Percentiles rank a stretch among this genome's conserved stretches.
Evolutionary conservation across 768 basidiomycete species (phyloP).

Genomic region (Boletus subcaerulescens): DNA sequence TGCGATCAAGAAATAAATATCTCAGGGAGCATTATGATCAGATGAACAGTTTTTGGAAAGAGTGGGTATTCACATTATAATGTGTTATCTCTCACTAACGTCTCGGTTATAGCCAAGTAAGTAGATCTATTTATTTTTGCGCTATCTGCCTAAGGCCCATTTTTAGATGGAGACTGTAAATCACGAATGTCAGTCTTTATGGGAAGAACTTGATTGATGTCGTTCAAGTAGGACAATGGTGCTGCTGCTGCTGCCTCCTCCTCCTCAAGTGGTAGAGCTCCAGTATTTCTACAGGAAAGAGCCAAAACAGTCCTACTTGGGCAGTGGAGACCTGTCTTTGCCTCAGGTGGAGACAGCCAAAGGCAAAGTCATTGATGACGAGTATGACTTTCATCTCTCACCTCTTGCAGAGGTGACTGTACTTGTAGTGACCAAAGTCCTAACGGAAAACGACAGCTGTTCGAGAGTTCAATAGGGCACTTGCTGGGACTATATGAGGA

Average conservation of each 20-base stretch:
- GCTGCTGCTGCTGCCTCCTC: conserved; percentile 4
- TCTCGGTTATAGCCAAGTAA: conserved; percentile 33
- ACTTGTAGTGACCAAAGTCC: too few relatives aligned
- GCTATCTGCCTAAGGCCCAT: conserved; percentile 6
- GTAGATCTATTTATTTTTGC: conserved; percentile 15
- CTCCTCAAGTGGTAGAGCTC: conserved; percentile 17
- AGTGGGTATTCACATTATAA: conserved; percentile 27
- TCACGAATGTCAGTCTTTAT: conserved; percentile 27
- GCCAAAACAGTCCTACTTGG: conserved; percentile 18
- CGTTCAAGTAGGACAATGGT: conserved; percentile 14
- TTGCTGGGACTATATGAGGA: too few relatives aligned
- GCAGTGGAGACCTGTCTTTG: conserved; percentile 10
- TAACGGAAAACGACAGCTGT: too few relatives aligned
- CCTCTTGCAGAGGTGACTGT: conserved; percentile 29
- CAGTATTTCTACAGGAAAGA: conserved; percentile 23
- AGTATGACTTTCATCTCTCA: conserved; percentile 29
- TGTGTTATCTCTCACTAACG: conserved; percentile 17
- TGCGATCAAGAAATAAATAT: conserved; percentile 47
- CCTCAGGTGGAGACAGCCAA: conserved; percentile 17
- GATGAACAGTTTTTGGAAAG: conserved; percentile 41
- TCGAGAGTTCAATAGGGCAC: too few relatives aligned
- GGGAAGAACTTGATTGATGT: conserved; percentile 25
- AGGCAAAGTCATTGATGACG: conserved; percentile 25
- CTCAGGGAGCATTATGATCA: conserved; percentile 51
- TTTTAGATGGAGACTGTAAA: conserved; percentile 22